Evolutionary conservation across 352 stramenopile species (phyloP), one percentile per base, ranked within the genome.

Genomic region (Saprolegnia parasitica): DNA sequence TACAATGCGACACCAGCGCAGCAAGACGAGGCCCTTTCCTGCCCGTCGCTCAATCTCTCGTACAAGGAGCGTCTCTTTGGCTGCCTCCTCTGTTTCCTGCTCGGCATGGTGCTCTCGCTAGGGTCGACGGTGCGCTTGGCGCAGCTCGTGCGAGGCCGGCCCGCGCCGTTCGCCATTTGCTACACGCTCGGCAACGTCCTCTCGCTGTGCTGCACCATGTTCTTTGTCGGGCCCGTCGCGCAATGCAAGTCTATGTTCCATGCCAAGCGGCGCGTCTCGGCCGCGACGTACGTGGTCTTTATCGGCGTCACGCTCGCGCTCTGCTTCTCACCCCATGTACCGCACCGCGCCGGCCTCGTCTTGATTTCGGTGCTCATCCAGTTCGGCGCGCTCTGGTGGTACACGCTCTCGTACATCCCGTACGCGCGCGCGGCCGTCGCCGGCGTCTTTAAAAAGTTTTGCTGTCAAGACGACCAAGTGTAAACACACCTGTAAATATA

Each of bases 101-200:
- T 95, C 32, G 87, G 87, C 57, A 91, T 95, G 57, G 29, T 95
- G 60, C 66, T 95, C 52, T 93, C 86, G 39, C 73, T 93, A n/a
- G 87, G 87, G 45, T 90, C 87, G 40, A 93, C 84, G 15, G 86
- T 94, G 60, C 84, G 86, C 0, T 68, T 95, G 63, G 84, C 81
- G 21, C 85, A 87, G 71, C 71, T 95, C 56, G 81, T 86, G 64
- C 78, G 81, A 61, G 87, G 87, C 23, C 88, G 92, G 54, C 87
- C 87, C 1, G 86, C 78, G 5, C 87, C 87, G 2, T 96, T 96
- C 64, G 87, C 88, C 0, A 83, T 92, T 56, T 84, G 81, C 57
- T 96, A 95, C 73, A 94, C 85, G 2, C 83, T 96, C 42, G 88
- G 88, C 26, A 96, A 96, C 68, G 42, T 95, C 20, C 71, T 96